Evolutionary conservation across 1,284 basidiomycete species (phyloP).

Genomic region (Cutaneotrichosporon cutaneum): DNA sequence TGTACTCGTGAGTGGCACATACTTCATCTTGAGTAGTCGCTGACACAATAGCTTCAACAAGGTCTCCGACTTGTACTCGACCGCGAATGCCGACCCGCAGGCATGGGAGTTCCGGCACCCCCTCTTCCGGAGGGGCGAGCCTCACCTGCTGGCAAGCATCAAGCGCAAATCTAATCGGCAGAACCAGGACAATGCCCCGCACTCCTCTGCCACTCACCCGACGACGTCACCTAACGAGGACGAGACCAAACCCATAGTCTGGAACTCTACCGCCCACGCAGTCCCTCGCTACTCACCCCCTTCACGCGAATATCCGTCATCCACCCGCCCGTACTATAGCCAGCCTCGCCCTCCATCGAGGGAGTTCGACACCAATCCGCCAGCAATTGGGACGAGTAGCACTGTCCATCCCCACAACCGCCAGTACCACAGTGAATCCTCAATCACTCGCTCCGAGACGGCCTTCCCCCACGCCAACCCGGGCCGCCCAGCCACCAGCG

Average conservation of each 20-base stretch:
- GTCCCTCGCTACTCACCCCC: conserved; percentile 2
- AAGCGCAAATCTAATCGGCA: conserved; percentile 49
- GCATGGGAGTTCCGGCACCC: conserved; percentile 55
- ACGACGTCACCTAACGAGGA: conserved; percentile 41
- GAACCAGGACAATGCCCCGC: conserved; percentile 20
- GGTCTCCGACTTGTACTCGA: conserved; percentile 51
- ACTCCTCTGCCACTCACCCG: neutral
- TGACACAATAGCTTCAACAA: conserved; percentile 44
- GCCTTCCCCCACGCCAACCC: conserved; percentile 27
- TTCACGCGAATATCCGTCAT: neutral
- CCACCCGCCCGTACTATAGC: conserved; percentile 10
- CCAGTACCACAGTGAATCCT: conserved; percentile 13
- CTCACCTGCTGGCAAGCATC: conserved; percentile 50
- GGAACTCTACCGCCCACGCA: conserved; percentile 8
- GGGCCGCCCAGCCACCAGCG: conserved; percentile 20
- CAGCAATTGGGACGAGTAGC: neutral
- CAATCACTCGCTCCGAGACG: conserved; percentile 27
- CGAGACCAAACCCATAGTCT: conserved; percentile 15
- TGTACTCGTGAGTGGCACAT: conserved; percentile 52
- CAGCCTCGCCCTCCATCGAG: conserved; percentile 11
- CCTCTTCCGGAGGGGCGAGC: conserved; percentile 51
- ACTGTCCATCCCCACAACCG: neutral
- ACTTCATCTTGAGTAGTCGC: neutral
- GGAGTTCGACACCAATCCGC: conserved; percentile 2
- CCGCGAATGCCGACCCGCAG: conserved; percentile 43